phyloP scores from a whole-genome alignment of 805 yeast species.

The Starmerella cellae region DNA sequence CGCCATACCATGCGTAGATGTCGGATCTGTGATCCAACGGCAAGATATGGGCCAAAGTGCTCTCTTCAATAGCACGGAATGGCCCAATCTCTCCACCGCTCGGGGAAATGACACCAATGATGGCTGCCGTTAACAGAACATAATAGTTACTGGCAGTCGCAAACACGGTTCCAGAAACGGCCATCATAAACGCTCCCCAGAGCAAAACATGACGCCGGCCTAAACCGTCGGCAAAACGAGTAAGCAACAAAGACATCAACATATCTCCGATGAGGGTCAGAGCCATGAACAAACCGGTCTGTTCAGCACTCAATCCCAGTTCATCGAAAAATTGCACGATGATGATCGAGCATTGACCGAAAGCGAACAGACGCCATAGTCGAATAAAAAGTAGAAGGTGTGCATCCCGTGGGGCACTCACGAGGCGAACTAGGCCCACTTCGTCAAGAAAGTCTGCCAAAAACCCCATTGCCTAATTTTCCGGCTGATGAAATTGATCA shows the following conservation, averaged over 20 bases:
- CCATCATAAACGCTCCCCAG: constrained; percentile 55
- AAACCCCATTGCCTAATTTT: no score
- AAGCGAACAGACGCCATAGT: constrained; percentile 46
- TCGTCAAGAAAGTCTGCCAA: constrained; percentile 2
- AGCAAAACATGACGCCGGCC: constrained; percentile 56
- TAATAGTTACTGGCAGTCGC: constrained; percentile 40
- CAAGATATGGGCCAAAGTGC: constrained; percentile 65
- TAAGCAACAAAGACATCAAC: constrained; percentile 48
- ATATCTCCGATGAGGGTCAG: constrained; percentile 70
- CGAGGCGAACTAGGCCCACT: constrained; percentile 22
- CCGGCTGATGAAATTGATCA: no score
- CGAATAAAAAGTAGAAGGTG: constrained; percentile 25
- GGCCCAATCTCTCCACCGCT: constrained; percentile 88
- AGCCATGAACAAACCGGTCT: constrained; percentile 69
- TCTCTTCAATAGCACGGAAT: constrained; percentile 71
- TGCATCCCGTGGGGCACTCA: constrained; percentile 24
- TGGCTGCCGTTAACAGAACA: constrained; percentile 52
- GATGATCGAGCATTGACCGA: constrained; percentile 67
- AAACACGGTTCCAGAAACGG: constrained; percentile 50
- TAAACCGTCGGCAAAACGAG: constrained; percentile 61
- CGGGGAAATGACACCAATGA: constrained; percentile 74
- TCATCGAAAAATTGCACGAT: constrained; percentile 50
- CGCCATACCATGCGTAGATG: constrained; percentile 59
- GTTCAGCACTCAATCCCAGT: constrained; percentile 40
- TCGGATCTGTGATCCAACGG: constrained; percentile 39